Conservation (phyloP, 495 filamentous ascomycete genomes). For the Tuber borchii region DNA sequence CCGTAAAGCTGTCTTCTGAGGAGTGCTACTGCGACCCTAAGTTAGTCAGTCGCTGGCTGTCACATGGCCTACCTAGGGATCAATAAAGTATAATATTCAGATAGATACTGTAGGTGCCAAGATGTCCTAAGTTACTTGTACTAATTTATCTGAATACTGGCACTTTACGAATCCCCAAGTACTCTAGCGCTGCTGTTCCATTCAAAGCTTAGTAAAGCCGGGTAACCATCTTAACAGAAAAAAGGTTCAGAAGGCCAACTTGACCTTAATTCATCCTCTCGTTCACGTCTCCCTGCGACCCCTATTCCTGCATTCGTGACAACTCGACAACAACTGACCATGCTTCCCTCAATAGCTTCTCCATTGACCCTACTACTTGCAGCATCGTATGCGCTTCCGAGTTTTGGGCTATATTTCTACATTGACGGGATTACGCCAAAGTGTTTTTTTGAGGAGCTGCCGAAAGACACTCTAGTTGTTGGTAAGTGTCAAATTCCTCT, state of each 20-base stretch:
- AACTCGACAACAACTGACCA: conserved; percentile 10
- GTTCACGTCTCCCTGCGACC: neutral
- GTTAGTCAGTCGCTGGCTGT: neutral
- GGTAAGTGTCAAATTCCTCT: conserved; percentile 49
- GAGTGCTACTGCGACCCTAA: neutral
- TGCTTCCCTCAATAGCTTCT: conserved; percentile 36
- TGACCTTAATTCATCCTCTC: neutral
- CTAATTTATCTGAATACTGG: too few relatives aligned
- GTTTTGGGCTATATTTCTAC: conserved; percentile 89
- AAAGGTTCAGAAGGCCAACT: neutral
- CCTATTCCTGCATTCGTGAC: conserved; percentile 14
- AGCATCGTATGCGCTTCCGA: conserved; percentile 48
- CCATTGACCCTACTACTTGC: conserved; percentile 31
- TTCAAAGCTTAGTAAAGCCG: neutral
- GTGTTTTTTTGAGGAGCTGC: conserved; percentile 98
- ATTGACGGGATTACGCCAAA: conserved; percentile 73
- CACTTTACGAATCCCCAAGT: too few relatives aligned
- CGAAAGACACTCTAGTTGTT: conserved; percentile 93
- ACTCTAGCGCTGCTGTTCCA: neutral
- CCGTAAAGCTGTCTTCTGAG: neutral
- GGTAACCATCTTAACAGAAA: neutral
- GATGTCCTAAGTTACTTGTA: too few relatives aligned
- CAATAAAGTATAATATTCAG: too few relatives aligned
- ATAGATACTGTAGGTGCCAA: too few relatives aligned
- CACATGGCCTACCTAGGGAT: too few relatives aligned